Evolutionary conservation across 139 green algal genomes (phyloP).

Genomic region (Auxenochlorella pyrenoidosa): DNA sequence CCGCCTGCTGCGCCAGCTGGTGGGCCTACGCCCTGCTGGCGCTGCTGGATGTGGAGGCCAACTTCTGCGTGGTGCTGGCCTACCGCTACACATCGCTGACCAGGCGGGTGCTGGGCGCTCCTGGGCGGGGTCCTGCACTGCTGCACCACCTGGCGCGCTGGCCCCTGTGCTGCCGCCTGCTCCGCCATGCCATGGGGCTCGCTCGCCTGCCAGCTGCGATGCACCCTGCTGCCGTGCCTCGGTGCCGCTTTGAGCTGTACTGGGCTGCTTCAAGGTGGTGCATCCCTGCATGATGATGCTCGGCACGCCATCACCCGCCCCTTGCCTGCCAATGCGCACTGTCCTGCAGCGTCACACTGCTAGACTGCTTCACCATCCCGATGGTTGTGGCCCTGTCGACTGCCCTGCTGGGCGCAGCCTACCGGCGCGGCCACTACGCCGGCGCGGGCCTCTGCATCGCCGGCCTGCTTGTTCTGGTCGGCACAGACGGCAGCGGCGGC

Average conservation of each 20-base stretch:
- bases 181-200: too few relatives aligned
- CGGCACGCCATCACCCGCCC: too few relatives aligned
- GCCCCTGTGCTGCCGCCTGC: too few relatives aligned
- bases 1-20: not conserved
- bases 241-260: not conserved
- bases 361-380: constrained; percentile 87
- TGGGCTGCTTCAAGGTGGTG: too few relatives aligned
- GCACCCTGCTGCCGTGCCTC: not conserved
- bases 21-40: constrained; percentile 68
- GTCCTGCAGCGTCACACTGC: constrained; percentile 68
- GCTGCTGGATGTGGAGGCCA: constrained; percentile 81
- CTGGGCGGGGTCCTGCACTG: too few relatives aligned
- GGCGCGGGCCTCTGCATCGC: constrained; percentile 71
- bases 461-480: constrained; percentile 72
- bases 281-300: too few relatives aligned
- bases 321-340: too few relatives aligned
- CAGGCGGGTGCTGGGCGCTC: not conserved
- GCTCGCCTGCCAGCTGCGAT: not conserved
- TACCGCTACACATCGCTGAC: constrained; percentile 89
- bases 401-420: constrained; percentile 50
- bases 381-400: constrained; percentile 52
- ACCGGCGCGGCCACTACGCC: constrained; percentile 58
- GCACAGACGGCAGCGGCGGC: constrained; percentile 49
- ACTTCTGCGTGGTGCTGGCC: constrained; percentile 62
- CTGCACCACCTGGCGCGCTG: too few relatives aligned